Percentiles rank a stretch among this genome's conserved stretches.
phyloP scores from a whole-genome alignment of 805 yeast species.

The Candida golubevii region DNA sequence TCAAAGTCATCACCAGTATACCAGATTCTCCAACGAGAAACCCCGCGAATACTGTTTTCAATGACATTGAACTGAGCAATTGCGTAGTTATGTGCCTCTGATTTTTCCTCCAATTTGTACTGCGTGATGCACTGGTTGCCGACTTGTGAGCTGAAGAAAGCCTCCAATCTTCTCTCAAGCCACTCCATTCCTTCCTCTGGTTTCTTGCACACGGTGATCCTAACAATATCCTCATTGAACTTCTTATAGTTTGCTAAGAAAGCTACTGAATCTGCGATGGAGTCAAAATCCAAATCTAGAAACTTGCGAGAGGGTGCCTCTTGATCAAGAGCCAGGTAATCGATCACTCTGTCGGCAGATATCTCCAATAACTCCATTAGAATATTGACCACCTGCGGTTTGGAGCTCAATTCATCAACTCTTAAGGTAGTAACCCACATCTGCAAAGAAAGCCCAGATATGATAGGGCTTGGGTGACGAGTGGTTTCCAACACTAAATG shows the following conservation, averaged over 20 bases:
- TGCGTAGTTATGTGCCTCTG: constrained; percentile 70
- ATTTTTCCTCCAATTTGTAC: constrained; percentile 50
- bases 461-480: constrained; percentile 77
- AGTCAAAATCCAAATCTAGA: constrained; percentile 84
- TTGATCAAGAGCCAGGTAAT: constrained; percentile 65
- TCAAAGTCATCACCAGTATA: constrained; percentile 57
- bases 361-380: constrained; percentile 68
- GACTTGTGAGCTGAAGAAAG: constrained; percentile 63
- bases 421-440: constrained; percentile 92
- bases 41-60: constrained; percentile 87
- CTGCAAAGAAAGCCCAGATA: constrained; percentile 84
- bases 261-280: constrained; percentile 69
- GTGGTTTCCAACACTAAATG: constrained; percentile 77
- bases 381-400: constrained; percentile 49
- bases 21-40: constrained; percentile 95
- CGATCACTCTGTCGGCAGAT: constrained; percentile 73
- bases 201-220: constrained; percentile 80
- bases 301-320: constrained; percentile 60
- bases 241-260: constrained; percentile 78
- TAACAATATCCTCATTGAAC: constrained; percentile 83
- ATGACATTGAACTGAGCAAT: constrained; percentile 79
- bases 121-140: constrained; percentile 63
- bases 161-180: constrained; percentile 70
- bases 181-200: constrained; percentile 79
- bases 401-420: constrained; percentile 65